Base-by-base conservation (phyloP, 345 rosid genomes). In the Lagerstroemia speciosa region DNA sequence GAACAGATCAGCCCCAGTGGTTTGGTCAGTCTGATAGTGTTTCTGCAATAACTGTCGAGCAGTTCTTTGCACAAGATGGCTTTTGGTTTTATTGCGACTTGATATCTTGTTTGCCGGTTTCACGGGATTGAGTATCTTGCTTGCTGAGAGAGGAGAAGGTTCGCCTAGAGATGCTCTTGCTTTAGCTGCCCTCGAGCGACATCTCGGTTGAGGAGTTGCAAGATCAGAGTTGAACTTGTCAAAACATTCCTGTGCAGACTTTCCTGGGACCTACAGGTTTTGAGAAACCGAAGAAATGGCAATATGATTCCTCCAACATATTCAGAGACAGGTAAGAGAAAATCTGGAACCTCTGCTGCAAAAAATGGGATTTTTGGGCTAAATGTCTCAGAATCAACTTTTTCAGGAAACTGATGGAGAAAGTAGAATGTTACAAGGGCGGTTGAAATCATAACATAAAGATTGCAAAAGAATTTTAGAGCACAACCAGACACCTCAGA, bases 181-280 rank as follows among this genome's bases (percentile, higher is more conserved):
- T 70, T 62, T 80, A n/a, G 68, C 81, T 41, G 82, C 76, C 78
- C 86, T 89, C 34, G 89, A 84, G 38, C 85, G 80, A 76, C 78
- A 86, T 77, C 72, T 81, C 67, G 63, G 71, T 70, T 85, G 87
- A 69, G 80, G 82, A 20, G 95, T 92, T 57, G 93, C 84, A 68
- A 76, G 65, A 69, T 79, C 81, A 68, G 88, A 78, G 76, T 91
- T 82, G 57, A 91, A 72, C 80, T 76, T 85, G 67, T 91, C 93
- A 70, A 87, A 91, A 80, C 97, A 91, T 57, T 89, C 96, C 69
- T 87, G 89, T 11, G 89, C 86, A 52, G 97, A 82, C 76, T 89
- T 91, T 68, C 96, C 96, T 38, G 91, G 91, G 29, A 91, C 89
- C 92, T 87, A 79, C 71, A 75, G 77, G 19, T 63, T 17, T 5